Conservation (phyloP, 306 rosid genomes). For the Cicer yamashitae region DNA sequence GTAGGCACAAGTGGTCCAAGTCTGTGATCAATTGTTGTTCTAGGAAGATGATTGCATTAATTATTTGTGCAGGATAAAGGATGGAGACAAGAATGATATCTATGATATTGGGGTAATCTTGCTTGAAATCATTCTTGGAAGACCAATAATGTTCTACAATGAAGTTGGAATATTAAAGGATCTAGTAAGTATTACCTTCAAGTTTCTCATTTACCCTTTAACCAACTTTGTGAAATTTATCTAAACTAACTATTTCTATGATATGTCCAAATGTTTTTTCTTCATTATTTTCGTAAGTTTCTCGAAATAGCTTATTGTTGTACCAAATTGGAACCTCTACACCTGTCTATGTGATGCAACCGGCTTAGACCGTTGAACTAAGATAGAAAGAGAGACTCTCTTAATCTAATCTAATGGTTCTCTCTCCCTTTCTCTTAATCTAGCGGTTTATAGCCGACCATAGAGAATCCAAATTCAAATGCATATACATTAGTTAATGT, state of each 20-base stretch:
- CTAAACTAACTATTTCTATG: neutral
- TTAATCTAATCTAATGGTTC: too few species aligned
- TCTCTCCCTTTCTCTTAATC: too few species aligned
- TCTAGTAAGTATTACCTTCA: conserved; percentile 70
- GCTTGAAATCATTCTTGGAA: conserved; percentile 84
- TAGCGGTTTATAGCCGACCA: too few species aligned
- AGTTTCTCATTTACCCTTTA: conserved; percentile 6
- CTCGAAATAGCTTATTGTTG: neutral
- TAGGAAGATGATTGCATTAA: neutral
- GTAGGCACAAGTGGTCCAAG: neutral
- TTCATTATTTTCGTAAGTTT: neutral
- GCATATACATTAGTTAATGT: too few species aligned
- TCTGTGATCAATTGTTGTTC: neutral
- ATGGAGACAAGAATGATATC: conserved; percentile 80
- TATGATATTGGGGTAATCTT: conserved; percentile 86
- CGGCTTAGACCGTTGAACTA: too few species aligned
- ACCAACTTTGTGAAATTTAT: neutral
- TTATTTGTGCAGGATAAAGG: conserved; percentile 56
- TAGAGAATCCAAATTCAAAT: too few species aligned
- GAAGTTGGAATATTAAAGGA: conserved; percentile 85
- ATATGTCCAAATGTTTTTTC: neutral
- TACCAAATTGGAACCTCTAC: neutral
- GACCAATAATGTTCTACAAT: conserved; percentile 79
- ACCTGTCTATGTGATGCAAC: too few species aligned
- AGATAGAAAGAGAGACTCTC: too few species aligned